Conservation (phyloP, 2,329 filamentous ascomycete species). For the Pseudocercospora crystallina region DNA sequence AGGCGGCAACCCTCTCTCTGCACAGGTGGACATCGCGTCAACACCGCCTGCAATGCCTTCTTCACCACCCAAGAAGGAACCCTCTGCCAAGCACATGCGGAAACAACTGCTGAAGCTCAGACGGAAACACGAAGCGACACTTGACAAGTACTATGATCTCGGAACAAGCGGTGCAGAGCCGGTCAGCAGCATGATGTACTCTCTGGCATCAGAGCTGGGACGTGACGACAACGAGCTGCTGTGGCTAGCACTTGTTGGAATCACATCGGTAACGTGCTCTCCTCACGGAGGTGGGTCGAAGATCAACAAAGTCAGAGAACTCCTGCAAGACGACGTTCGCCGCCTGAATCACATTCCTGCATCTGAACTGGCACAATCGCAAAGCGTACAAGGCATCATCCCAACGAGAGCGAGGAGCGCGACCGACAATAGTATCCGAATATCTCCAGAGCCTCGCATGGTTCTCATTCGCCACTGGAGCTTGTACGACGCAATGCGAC, state of each 20-base stretch:
- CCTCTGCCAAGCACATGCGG: conserved; percentile 70
- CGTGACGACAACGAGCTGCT: conserved; percentile 95
- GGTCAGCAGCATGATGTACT: conserved; percentile 91
- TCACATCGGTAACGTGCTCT: conserved; percentile 85
- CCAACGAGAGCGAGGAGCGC: conserved; percentile 84
- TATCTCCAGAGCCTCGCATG: conserved; percentile 92
- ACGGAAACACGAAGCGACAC: conserved; percentile 70
- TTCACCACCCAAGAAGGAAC: conserved; percentile 60
- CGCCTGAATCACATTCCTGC: conserved; percentile 80
- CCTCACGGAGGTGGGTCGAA: conserved; percentile 66
- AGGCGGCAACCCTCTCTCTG: conserved; percentile 31
- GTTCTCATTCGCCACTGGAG: conserved; percentile 95
- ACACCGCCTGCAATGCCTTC: conserved; percentile 44
- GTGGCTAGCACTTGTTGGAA: conserved; percentile 92
- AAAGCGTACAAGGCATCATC: conserved; percentile 75
- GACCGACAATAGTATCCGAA: conserved; percentile 84
- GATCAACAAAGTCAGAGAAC: conserved; percentile 71
- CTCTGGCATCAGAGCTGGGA: conserved; percentile 88
- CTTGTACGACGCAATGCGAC: conserved; percentile 96
- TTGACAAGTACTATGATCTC: conserved; percentile 80
- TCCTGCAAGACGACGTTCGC: conserved; percentile 88
- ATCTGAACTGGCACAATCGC: conserved; percentile 50
- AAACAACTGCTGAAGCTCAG: conserved; percentile 73
- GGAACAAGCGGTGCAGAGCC: conserved; percentile 93
- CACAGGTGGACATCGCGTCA: conserved; percentile 33